Evolutionary conservation across 768 basidiomycete species (phyloP), one percentile per base, ranked within the genome.

Genomic region (Calocybe indica): DNA sequence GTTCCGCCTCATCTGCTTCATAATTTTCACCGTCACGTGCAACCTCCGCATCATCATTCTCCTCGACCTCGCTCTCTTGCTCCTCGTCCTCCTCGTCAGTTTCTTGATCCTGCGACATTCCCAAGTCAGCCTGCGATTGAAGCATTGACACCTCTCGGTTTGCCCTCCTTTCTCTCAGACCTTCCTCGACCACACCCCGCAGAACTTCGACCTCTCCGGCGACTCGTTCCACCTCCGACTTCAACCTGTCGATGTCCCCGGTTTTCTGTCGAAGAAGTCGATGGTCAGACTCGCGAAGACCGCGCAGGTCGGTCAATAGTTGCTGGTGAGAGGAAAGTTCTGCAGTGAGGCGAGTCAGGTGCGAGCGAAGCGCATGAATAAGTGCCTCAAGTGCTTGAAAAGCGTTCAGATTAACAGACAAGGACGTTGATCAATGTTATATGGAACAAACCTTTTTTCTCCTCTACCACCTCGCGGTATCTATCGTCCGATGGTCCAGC

Each of bases 181-280:
- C 91, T 49, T 89, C 85, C 62, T 94, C 88, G 1, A 97, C 89
- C 0, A 93, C 85, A 1, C 82, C 85, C 8, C 87, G 71, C n/a
- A 96, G 71, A 2, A 90, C 85, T 50, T 88, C 86, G 2, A 97
- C 88, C 64, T 98, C 92, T 3, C 83, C 82, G 0, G 79, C 83
- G 5, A 96, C 76, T 37, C 84, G 66, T 56, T 93, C 88, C 6
- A 97, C 86, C 56, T 94, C 88, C 8, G 75, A 71, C 34, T 76
- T 74, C 8, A 96, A 74, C 9, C 72, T 70, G 38, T 79, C 74
- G 6, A 94, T 80, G 51, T 92, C 90, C 4, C 70, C 65, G 15
- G 76, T 64, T 61, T 87, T 88, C 47, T 79, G 76, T 34, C 74
- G 63, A 43, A 89, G 58, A 0, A 78, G 70, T 1, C 66, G 65